Evolutionary conservation across 2,329 filamentous ascomycete species (phyloP).

Genomic region (Xenoacremonium recifei): DNA sequence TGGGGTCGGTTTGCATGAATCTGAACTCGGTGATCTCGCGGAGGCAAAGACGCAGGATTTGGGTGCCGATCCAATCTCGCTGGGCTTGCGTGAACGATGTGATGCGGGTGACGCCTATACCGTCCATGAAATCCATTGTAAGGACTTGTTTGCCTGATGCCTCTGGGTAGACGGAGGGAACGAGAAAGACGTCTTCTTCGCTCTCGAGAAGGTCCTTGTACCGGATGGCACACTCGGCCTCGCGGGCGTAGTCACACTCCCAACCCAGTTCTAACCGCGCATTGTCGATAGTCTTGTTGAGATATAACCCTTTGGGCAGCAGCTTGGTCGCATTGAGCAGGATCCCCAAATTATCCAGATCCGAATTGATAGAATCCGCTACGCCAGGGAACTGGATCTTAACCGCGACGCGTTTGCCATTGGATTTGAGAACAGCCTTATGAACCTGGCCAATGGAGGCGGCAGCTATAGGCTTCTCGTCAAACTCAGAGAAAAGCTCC

Average conservation of each 20-base stretch:
- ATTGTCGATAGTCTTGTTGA: constrained; percentile 97
- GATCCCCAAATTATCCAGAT: constrained; percentile 88
- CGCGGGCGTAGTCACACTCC: constrained; percentile 94
- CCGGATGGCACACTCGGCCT: constrained; percentile 75
- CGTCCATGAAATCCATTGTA: constrained; percentile 90
- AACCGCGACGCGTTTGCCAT: constrained; percentile 76
- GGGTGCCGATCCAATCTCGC: constrained; percentile 93
- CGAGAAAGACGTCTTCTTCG: constrained; percentile 71
- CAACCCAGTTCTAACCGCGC: constrained; percentile 87
- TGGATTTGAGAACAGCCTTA: constrained; percentile 74
- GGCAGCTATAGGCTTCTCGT: constrained; percentile 89
- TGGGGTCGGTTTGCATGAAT: constrained; percentile 99
- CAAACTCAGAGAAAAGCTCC: constrained; percentile 77
- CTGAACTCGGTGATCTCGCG: constrained; percentile 91
- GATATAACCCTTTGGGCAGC: constrained; percentile 85
- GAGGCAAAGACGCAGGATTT: constrained; percentile 87
- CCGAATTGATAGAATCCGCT: constrained; percentile 92
- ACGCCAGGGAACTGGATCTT: constrained; percentile 98
- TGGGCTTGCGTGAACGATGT: constrained; percentile 75
- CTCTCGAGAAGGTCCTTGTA: constrained; percentile 70
- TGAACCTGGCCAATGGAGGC: constrained; percentile 98
- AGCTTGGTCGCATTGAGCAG: constrained; percentile 88
- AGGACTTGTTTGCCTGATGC: constrained; percentile 84
- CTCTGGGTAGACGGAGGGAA: constrained; percentile 74
- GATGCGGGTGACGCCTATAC: constrained; percentile 80